phyloP scores from a whole-genome alignment of 164 flowering plant species.

The Euptelea pleiosperma region DNA sequence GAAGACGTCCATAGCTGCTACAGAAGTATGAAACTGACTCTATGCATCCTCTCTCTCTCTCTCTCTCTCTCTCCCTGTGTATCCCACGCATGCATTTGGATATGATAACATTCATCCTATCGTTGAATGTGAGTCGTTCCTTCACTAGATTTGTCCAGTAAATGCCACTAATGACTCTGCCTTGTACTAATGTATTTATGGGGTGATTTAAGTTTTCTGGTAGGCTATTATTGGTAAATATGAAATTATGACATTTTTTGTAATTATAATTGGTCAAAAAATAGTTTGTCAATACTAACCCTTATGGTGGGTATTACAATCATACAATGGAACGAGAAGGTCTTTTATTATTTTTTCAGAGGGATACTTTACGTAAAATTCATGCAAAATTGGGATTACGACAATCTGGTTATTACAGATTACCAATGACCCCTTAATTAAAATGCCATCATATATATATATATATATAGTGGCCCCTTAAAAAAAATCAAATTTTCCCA shows the following conservation, averaged over 20 bases:
- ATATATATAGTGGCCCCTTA: too few relatives aligned
- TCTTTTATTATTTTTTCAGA: background rate
- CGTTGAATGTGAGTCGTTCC: background rate
- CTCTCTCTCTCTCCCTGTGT: background rate
- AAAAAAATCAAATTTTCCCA: too few relatives aligned
- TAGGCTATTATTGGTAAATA: too few relatives aligned
- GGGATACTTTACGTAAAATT: background rate
- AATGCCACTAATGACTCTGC: background rate
- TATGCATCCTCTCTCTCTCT: background rate
- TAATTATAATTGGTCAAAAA: background rate
- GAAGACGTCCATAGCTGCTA: constrained; percentile 44
- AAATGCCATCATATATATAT: too few relatives aligned
- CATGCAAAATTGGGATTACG: background rate
- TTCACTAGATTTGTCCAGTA: background rate
- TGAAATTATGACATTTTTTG: background rate
- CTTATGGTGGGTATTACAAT: background rate
- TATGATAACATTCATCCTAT: background rate
- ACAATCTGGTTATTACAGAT: background rate
- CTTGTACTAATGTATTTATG: background rate
- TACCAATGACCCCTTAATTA: background rate
- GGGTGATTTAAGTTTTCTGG: background rate
- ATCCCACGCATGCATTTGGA: too few relatives aligned
- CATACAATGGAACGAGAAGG: background rate
- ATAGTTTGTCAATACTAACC: background rate
- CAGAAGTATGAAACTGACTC: constrained; percentile 40